Percentiles rank a stretch among this genome's conserved stretches.
Conservation (phyloP, 164 flowering plant species). For the Akebia trifoliata region DNA sequence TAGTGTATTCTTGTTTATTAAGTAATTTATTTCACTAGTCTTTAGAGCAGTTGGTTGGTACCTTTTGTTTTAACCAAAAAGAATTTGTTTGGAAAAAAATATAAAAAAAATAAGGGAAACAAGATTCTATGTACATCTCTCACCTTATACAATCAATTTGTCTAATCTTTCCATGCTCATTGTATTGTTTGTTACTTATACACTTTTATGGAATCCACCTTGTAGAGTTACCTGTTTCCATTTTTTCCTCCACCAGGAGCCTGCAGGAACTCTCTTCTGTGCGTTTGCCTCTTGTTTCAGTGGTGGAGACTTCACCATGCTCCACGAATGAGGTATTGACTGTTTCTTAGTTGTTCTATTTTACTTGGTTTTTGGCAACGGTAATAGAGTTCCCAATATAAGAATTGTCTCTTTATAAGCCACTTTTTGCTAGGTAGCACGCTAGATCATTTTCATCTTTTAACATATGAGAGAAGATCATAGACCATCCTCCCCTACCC, state of each 20-base stretch:
- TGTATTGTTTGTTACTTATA: too few species aligned
- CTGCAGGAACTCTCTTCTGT: slow-evolving; percentile 56
- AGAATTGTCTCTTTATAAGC: background rate
- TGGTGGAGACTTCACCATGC: slow-evolving; percentile 16
- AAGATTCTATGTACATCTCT: background rate
- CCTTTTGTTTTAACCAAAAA: too few species aligned
- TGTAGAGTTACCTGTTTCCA: too few species aligned
- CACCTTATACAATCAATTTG: background rate
- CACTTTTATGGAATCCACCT: too few species aligned
- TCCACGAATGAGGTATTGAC: slow-evolving; percentile 48
- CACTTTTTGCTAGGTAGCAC: background rate
- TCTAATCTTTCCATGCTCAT: background rate
- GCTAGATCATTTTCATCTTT: background rate
- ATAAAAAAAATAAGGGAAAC: background rate
- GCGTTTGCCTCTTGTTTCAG: slow-evolving; percentile 24
- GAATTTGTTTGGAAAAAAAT: too few species aligned
- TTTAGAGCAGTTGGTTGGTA: background rate
- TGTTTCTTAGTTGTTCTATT: too few species aligned
- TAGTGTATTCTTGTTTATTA: background rate
- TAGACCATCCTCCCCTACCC: too few species aligned
- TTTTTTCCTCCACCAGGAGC: too few species aligned
- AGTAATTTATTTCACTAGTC: background rate
- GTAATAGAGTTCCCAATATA: background rate
- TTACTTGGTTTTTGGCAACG: too few species aligned
- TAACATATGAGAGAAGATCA: background rate